These are phyloP conservation scores for Carallia brachiata DNA, from an alignment of 345 rosid species.

Conservation along the genomic window DNA sequence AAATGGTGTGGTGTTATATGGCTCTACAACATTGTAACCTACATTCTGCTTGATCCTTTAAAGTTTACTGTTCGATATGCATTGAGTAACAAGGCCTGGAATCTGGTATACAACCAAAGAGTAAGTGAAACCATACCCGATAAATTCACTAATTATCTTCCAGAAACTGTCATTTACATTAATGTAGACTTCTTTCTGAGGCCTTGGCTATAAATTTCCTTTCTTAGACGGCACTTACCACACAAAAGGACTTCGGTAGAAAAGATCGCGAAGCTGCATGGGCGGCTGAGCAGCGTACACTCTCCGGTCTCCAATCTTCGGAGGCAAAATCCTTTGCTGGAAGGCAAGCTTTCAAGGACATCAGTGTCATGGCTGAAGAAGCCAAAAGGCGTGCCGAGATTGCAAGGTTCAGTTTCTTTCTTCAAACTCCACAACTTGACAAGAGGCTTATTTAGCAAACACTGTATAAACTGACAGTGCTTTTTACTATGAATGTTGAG, in stretches of 20 bases:
- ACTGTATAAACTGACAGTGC: not conserved
- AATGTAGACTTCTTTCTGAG: not conserved
- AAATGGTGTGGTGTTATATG: conserved; percentile 75
- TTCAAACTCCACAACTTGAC: not conserved
- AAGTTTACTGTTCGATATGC: conserved; percentile 72
- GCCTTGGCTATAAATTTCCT: not conserved
- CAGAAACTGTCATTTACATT: not conserved
- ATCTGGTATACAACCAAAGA: conserved; percentile 57
- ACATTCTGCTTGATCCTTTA: conserved; percentile 78
- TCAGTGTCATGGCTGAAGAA: conserved; percentile 53
- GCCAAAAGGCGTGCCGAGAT: conserved; percentile 64
- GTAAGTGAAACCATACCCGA: conserved; percentile 30
- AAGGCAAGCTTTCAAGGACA: conserved; percentile 45
- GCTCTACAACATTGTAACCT: conserved; percentile 63
- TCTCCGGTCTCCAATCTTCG: conserved; percentile 42
- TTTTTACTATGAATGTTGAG: not conserved
- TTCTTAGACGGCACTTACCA: conserved; percentile 53
- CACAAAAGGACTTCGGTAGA: conserved; percentile 57
- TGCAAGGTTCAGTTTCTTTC: conserved; percentile 36
- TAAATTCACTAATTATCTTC: not conserved
- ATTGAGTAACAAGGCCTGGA: conserved; percentile 74
- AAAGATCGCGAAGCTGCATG: conserved; percentile 58
- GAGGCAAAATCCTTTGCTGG: conserved; percentile 37
- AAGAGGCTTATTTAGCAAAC: too few species aligned
- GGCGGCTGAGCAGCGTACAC: conserved; percentile 62